Evolutionary conservation across 2,329 filamentous ascomycete species (phyloP).

Genomic region (Ceratocystis colombiana): DNA sequence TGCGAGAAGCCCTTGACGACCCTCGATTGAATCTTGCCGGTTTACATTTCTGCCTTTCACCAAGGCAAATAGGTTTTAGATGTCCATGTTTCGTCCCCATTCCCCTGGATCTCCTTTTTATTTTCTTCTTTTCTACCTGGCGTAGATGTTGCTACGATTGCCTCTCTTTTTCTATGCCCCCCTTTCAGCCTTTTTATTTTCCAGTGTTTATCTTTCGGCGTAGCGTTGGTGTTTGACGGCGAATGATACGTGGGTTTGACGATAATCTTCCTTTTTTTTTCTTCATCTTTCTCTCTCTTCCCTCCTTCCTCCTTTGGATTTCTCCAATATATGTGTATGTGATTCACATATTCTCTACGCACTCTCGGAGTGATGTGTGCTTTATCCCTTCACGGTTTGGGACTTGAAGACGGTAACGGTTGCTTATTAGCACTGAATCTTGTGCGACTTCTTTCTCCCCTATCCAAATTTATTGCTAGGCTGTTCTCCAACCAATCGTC

Average conservation of each 20-base stretch:
- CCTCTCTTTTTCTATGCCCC: not conserved
- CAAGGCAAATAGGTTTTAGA: constrained; percentile 13
- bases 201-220: constrained; percentile 10
- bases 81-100: constrained; percentile 5
- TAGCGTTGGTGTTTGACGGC: constrained; percentile 11
- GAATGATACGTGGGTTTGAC: not conserved
- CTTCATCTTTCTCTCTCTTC: constrained; percentile 2
- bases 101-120: constrained; percentile 5
- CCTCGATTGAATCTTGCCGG: not conserved
- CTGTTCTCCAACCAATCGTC: not conserved
- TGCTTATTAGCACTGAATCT: not conserved
- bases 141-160: not conserved
- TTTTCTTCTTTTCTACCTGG: constrained; percentile 11
- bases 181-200: not conserved
- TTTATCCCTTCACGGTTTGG: not conserved
- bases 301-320: constrained; percentile 4
- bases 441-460: not conserved
- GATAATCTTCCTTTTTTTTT: constrained; percentile 8
- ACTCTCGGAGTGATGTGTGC: not conserved
- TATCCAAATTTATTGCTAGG: not conserved
- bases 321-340: not conserved
- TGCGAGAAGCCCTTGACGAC: constrained; percentile 2
- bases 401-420: not conserved
- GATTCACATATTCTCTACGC: not conserved
- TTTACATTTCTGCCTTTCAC: not conserved